Conservation (phyloP, 495 filamentous ascomycete species). For the Echria macrotheca region DNA sequence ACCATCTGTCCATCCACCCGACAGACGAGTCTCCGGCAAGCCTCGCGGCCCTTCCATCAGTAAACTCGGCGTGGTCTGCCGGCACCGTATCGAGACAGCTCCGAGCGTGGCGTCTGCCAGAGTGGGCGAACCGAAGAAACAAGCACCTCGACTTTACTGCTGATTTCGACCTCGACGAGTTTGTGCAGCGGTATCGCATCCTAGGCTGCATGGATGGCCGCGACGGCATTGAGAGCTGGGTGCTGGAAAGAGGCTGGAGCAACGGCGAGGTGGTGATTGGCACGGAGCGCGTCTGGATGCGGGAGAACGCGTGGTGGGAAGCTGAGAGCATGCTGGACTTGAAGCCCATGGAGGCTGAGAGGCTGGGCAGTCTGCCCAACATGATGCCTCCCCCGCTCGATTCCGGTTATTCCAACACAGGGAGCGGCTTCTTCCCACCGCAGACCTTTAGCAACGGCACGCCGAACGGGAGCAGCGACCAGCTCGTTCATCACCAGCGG, state of each 20-base stretch:
- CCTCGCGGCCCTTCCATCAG: conserved; percentile 54
- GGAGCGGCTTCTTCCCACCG: conserved; percentile 66
- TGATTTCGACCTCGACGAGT: conserved; percentile 94
- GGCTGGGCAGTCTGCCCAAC: conserved; percentile 40
- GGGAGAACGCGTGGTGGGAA: conserved; percentile 95
- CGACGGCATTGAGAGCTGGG: conserved; percentile 93
- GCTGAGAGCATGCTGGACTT: conserved; percentile 94
- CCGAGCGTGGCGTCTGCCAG: conserved; percentile 84
- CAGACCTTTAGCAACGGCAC: conserved; percentile 53
- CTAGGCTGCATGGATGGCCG: conserved; percentile 85
- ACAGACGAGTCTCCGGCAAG: conserved; percentile 77
- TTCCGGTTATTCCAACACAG: conserved; percentile 58
- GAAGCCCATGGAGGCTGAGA: conserved; percentile 54
- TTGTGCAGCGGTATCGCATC: conserved; percentile 69
- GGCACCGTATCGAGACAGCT: conserved; percentile 87
- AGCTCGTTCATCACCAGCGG: conserved; percentile 59
- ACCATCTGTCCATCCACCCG: conserved; percentile 86
- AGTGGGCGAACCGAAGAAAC: conserved; percentile 92
- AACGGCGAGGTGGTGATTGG: conserved; percentile 94
- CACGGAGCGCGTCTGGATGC: conserved; percentile 88
- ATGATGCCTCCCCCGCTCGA: conserved; percentile 49
- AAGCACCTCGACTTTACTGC: conserved; percentile 94
- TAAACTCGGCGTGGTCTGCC: conserved; percentile 78
- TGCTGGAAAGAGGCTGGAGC: conserved; percentile 93
- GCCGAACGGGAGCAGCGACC: conserved; percentile 62